Conservation (phyloP, 78 protist species). For the Dictyostelium capitatum region DNA sequence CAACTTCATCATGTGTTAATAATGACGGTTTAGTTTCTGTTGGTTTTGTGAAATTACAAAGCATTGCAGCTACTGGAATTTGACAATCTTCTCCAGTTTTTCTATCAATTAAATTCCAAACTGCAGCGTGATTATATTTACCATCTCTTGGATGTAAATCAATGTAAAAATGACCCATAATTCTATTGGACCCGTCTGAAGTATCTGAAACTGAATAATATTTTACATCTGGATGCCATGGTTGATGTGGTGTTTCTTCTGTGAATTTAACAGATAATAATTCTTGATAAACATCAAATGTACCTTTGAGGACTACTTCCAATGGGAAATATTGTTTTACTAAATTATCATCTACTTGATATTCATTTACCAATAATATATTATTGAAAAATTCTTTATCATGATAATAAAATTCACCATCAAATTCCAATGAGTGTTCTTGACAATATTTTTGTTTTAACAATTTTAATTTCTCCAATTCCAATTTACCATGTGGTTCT, state of each 20-base stretch:
- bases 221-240: slow-evolving; percentile 78
- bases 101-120: slow-evolving; percentile 42
- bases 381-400: slow-evolving; percentile 72
- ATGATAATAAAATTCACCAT: slow-evolving; percentile 52
- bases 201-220: slow-evolving; percentile 31
- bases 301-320: slow-evolving; percentile 71
- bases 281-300: slow-evolving; percentile 72
- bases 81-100: slow-evolving; percentile 21
- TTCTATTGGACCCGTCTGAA: not conserved
- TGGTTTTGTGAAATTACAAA: slow-evolving; percentile 81
- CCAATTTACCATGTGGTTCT: slow-evolving; percentile 19
- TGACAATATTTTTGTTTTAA: slow-evolving; percentile 25
- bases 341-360: slow-evolving; percentile 70
- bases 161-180: slow-evolving; percentile 83
- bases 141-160: slow-evolving; percentile 91
- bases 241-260: not conserved
- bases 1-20: slow-evolving; percentile 79
- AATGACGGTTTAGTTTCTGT: slow-evolving; percentile 75
- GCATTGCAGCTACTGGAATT: slow-evolving; percentile 52
- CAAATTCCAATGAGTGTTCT: slow-evolving; percentile 30
- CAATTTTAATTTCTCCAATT: slow-evolving; percentile 8
- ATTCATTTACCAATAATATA: slow-evolving; percentile 44
- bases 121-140: slow-evolving; percentile 85
- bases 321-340: slow-evolving; percentile 81
- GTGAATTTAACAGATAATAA: slow-evolving; percentile 52